Evolutionary conservation across 768 basidiomycete genomes (phyloP), one percentile per base, ranked within the genome.

Genomic region (Suillus lakei): DNA sequence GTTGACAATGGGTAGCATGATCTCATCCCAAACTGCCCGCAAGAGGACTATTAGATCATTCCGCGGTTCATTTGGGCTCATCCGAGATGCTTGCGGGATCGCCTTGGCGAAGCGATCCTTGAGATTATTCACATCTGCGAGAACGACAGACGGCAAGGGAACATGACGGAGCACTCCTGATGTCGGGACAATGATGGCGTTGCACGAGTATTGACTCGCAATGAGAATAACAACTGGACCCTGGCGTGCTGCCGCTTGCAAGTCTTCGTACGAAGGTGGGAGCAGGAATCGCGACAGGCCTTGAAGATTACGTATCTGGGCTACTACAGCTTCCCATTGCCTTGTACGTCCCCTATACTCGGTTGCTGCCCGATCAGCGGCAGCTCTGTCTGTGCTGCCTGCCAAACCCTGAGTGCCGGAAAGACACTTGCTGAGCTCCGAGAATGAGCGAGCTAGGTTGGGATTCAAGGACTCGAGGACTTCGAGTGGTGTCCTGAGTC

Each of bases 401-500:
- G 38, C 9, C 5, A 23, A n/a, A 50, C 21, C 23, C 41, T 30
- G 21, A 3, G 44, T 15, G 36, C 41, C 36, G 21, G 34, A 66
- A 5, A 72, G 63, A 26, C 56, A 53, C 16, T 16, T 56, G 58
- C 66, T 67, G 13, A 69, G 21, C 5, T 26, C 9, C 34, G 61
- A 50, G 50, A 69, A 69, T 28, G n/a, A 44, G 10, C 61, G 41
- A 3, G 69, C 66, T 32, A 70, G 51, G 1, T 46, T 18, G 0
- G 26, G 6, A 21, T 69, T 60, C 8, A 16, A 10, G 3, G n/a
- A 36, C 5, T 62, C 43, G 23, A 76, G 67, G 51, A 67, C 66
- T 55, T 77, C 74, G 7, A 74, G 34, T 16, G 75, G 70, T 15
- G 72, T 69, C 6, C 69, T 70, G 8, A 74, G 71, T 23, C 71